A percentile compares a stretch with the other conserved stretches of the same genome.
Evolutionary conservation across 805 yeast genomes (phyloP).

Genomic region (Debaryomyces hansenii): DNA sequence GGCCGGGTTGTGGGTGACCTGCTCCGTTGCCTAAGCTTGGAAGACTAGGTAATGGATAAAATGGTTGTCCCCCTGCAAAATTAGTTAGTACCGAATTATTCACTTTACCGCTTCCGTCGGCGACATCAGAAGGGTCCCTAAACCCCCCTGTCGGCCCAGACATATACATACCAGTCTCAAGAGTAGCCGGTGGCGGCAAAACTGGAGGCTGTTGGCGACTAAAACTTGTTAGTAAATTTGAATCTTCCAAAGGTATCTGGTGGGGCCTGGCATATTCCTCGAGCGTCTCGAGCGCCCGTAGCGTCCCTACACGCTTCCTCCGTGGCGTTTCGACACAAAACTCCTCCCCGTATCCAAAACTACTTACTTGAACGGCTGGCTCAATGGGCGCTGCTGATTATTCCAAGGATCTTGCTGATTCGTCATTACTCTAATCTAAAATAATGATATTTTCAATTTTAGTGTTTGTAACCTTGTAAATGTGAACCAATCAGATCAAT

Average conservation of each 20-base stretch:
- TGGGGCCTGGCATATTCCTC: neutral
- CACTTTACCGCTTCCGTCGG: neutral
- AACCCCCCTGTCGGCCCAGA: neutral
- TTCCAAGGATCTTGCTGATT: constrained; percentile 45
- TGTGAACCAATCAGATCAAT: neutral
- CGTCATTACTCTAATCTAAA: constrained; percentile 24
- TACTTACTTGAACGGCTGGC: constrained; percentile 45
- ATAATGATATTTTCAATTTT: neutral
- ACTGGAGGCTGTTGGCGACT: constrained; percentile 63
- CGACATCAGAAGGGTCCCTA: neutral
- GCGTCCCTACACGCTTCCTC: neutral
- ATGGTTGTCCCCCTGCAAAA: constrained; percentile 40
- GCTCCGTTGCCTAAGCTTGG: constrained; percentile 48
- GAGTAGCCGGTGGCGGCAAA: constrained; percentile 57
- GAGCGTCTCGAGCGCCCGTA: neutral
- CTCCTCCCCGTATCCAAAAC: neutral
- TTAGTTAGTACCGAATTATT: constrained; percentile 19
- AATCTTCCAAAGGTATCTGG: neutral
- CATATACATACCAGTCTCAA: constrained; percentile 47
- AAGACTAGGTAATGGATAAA: constrained; percentile 52
- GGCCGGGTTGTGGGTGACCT: constrained; percentile 39
- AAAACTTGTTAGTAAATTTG: constrained; percentile 22
- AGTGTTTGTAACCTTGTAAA: neutral
- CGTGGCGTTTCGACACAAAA: neutral
- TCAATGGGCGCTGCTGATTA: constrained; percentile 41